Evolutionary conservation across 1,139 yeast species (phyloP).

Genomic region (Meyerozyma sp.): DNA sequence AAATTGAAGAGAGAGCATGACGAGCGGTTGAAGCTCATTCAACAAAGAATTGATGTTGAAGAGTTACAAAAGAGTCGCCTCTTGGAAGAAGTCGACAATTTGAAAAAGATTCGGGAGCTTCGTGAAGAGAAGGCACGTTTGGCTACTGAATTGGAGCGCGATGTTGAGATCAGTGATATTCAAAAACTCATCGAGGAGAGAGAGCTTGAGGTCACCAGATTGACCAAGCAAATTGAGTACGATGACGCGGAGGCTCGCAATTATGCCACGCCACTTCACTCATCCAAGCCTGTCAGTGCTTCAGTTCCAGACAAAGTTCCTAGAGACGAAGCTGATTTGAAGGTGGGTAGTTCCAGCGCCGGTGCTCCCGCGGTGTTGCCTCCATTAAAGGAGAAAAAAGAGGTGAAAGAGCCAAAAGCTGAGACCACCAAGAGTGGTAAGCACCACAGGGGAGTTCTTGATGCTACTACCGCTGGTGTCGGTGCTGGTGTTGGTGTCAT

Average conservation of each 20-base stretch:
- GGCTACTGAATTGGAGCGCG: constrained; percentile 21
- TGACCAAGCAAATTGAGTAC: constrained; percentile 29
- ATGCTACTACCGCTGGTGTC: constrained; percentile 5
- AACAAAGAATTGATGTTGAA: constrained; percentile 30
- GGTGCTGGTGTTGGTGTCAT: constrained; percentile 6
- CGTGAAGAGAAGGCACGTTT: constrained; percentile 35
- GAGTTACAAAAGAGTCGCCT: constrained; percentile 31
- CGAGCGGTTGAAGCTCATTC: constrained; percentile 23
- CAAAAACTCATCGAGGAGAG: constrained; percentile 32
- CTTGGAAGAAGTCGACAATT: constrained; percentile 34
- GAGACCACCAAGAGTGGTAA: constrained; percentile 6
- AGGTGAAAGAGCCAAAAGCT: constrained; percentile 2
- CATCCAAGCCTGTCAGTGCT: constrained; percentile 9
- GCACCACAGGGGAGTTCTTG: constrained; percentile 2
- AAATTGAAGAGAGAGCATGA: constrained; percentile 31
- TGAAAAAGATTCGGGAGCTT: constrained; percentile 32
- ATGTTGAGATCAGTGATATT: constrained; percentile 23
- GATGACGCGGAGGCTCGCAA: constrained; percentile 20
- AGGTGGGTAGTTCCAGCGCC: constrained; percentile 5
- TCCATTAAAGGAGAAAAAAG: constrained; percentile 3
- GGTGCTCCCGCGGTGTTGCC: constrained; percentile 8
- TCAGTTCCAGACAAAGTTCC: constrained; percentile 7
- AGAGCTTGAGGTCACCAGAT: constrained; percentile 31
- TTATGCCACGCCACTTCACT: constrained; percentile 4
- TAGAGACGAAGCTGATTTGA: constrained; percentile 12